Evolutionary conservation across 1,284 basidiomycete genomes (phyloP).

Genomic region (Calocybe gambosa): DNA sequence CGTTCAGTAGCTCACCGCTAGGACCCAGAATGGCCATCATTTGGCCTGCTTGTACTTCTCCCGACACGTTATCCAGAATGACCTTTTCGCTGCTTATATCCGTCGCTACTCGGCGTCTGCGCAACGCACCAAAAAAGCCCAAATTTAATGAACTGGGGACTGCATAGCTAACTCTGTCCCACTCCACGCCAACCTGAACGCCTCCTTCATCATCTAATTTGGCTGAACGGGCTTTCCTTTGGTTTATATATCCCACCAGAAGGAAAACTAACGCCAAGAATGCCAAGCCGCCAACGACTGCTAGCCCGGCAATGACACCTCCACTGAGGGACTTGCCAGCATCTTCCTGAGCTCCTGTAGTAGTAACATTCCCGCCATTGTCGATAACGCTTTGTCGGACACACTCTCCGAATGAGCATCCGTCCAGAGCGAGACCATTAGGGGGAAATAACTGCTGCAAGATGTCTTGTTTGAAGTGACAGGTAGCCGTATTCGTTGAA

Average conservation of each 20-base stretch:
- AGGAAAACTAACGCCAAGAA: slow-evolving; percentile 52
- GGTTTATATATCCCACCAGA: slow-evolving; percentile 53
- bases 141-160: slow-evolving; percentile 30
- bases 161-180: slow-evolving; percentile 67
- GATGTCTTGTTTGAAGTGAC: slow-evolving; percentile 69
- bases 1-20: slow-evolving; percentile 45
- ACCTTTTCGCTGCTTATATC: slow-evolving; percentile 47
- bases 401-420: slow-evolving; percentile 83
- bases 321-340: slow-evolving; percentile 54
- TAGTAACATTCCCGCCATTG: slow-evolving; percentile 37
- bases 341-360: slow-evolving; percentile 22
- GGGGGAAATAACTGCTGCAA: slow-evolving; percentile 68
- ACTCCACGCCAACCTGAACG: slow-evolving; percentile 55
- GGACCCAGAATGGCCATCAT: slow-evolving; percentile 87
- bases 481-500: slow-evolving; percentile 46
- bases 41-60: slow-evolving; percentile 66
- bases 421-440: slow-evolving; percentile 60
- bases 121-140: slow-evolving; percentile 16
- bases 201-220: slow-evolving; percentile 31
- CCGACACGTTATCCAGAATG: slow-evolving; percentile 68
- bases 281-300: slow-evolving; percentile 70
- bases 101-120: slow-evolving; percentile 10
- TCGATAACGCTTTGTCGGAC: slow-evolving; percentile 75
- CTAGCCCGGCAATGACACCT: slow-evolving; percentile 85
- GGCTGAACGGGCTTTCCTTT: slow-evolving; percentile 52